Conservation (phyloP, 2,329 filamentous ascomycete genomes). For the Penicillium brasilianum region DNA sequence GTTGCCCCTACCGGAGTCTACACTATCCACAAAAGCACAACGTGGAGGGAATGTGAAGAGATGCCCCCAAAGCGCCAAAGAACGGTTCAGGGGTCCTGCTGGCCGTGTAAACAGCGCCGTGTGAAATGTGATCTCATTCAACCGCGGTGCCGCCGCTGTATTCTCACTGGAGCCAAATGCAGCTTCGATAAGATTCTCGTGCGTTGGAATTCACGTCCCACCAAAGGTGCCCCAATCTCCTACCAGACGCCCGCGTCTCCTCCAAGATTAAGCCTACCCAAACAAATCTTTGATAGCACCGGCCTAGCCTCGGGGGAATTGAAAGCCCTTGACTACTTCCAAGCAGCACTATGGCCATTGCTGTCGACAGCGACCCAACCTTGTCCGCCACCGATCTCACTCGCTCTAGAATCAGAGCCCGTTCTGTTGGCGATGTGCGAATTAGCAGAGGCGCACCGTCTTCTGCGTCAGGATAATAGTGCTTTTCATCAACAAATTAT, state of each 20-base stretch:
- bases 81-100: conserved; percentile 51
- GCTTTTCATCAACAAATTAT: background rate
- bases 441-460: background rate
- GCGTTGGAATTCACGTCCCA: background rate
- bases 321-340: conserved; percentile 24
- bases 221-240: background rate
- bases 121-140: conserved; percentile 52
- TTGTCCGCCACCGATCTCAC: background rate
- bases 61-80: conserved; percentile 29
- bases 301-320: conserved; percentile 11
- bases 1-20: background rate
- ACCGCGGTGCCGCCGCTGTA: background rate
- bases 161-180: conserved; percentile 2
- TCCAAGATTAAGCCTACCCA: background rate
- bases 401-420: background rate
- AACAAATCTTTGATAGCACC: conserved; percentile 6
- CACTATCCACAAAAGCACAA: background rate
- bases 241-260: background rate
- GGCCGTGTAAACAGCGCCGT: conserved; percentile 52
- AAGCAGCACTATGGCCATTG: conserved; percentile 22
- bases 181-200: background rate
- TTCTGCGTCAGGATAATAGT: background rate
- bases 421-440: background rate
- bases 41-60: background rate
- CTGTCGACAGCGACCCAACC: conserved; percentile 6